These are phyloP conservation scores for Omphalea diandra DNA, from an alignment of 441 rosid species.

Conservation along the genomic window DNA sequence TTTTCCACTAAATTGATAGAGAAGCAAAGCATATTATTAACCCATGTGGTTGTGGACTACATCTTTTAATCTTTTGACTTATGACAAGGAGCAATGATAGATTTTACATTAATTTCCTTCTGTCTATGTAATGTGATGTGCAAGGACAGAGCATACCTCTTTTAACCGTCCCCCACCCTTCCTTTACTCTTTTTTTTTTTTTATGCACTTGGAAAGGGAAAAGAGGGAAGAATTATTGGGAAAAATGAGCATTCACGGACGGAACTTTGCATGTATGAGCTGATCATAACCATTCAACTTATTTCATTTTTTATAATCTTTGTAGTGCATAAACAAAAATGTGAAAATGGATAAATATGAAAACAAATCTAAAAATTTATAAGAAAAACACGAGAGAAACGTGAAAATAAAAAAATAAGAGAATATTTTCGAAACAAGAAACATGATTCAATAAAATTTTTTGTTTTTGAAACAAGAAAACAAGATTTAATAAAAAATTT, in stretches of 20 bases:
- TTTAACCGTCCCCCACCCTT: background rate
- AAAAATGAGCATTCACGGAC: background rate
- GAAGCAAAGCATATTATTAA: constrained; percentile 25
- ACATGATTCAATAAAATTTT: no score
- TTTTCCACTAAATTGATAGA: constrained; percentile 30
- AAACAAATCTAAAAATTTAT: no score
- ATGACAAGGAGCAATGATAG: constrained; percentile 4
- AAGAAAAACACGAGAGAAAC: no score
- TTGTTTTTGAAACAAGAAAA: no score
- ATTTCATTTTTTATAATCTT: no score
- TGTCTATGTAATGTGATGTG: background rate
- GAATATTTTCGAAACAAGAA: no score
- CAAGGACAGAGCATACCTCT: background rate
- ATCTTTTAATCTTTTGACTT: constrained; percentile 32
- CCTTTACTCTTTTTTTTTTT: background rate
- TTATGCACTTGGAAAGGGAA: background rate
- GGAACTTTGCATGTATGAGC: background rate
- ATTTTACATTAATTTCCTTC: background rate
- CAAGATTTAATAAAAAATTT: no score
- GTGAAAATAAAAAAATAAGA: no score
- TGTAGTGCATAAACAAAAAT: background rate
- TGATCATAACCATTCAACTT: no score
- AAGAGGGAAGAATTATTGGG: background rate
- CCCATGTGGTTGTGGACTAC: constrained; percentile 27
- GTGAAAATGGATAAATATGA: no score